These are phyloP conservation scores for Boletellus emodensis DNA, from an alignment of 768 basidiomycete genomes.

Conservation along the genomic window DNA sequence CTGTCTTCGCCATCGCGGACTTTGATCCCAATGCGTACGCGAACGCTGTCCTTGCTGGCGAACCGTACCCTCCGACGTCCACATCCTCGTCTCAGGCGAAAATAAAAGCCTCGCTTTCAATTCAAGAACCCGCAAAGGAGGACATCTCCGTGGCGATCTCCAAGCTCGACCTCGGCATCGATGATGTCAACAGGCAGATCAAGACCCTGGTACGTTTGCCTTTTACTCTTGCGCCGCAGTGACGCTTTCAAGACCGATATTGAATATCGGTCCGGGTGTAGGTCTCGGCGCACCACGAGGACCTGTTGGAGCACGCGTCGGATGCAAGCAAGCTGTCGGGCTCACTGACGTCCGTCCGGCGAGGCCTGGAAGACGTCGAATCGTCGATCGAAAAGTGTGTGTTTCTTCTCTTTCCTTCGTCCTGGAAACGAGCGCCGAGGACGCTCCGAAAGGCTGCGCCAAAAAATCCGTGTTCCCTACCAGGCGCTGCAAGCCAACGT, in stretches of 20 bases:
- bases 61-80: constrained; percentile 57
- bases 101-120: constrained; percentile 20
- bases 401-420: not conserved
- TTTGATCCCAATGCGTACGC: constrained; percentile 92
- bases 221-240: no score
- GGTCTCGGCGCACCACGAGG: constrained; percentile 82
- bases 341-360: constrained; percentile 61
- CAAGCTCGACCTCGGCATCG: constrained; percentile 82
- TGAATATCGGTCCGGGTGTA: constrained; percentile 25
- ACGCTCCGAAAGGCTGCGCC: constrained; percentile 56
- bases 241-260: no score
- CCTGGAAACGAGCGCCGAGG: not conserved
- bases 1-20: constrained; percentile 64
- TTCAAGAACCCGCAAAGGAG: constrained; percentile 63
- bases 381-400: constrained; percentile 72
- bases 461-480: constrained; percentile 85
- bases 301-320: constrained; percentile 78
- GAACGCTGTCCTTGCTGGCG: constrained; percentile 82
- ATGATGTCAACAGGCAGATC: constrained; percentile 90
- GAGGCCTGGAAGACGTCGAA: constrained; percentile 71
- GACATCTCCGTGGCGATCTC: constrained; percentile 89
- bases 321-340: constrained; percentile 67
- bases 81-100: constrained; percentile 29
- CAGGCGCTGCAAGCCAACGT: constrained; percentile 70
- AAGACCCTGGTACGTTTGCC: constrained; percentile 63